Evolutionary conservation across 306 rosid genomes (phyloP).

Genomic region (Malus domestica): ASM211411v1 NC_041800.1:24150233-24150732

Average conservation of each 20-base stretch:
- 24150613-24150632: too few species aligned
- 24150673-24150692: too few species aligned
- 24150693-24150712: too few species aligned
- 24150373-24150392: conserved; percentile 27
- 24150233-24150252: not conserved
- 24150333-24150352: not conserved
- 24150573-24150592: not conserved
- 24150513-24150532: not conserved
- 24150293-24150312: too few species aligned
- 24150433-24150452: conserved; percentile 10
- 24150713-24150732: too few species aligned
- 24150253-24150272: not conserved
- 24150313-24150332: too few species aligned
- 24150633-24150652: too few species aligned
- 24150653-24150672: too few species aligned
- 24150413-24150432: conserved; percentile 17
- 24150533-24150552: not conserved
- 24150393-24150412: conserved; percentile 16
- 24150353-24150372: conserved; percentile 21
- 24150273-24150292: too few species aligned
- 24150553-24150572: not conserved
- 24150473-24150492: not conserved
- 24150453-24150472: not conserved
- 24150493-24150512: not conserved
- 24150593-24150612: not conserved